Evolutionary conservation across 352 stramenopile genomes (phyloP).

Genomic region (Globisporangium carolinianum): DNA sequence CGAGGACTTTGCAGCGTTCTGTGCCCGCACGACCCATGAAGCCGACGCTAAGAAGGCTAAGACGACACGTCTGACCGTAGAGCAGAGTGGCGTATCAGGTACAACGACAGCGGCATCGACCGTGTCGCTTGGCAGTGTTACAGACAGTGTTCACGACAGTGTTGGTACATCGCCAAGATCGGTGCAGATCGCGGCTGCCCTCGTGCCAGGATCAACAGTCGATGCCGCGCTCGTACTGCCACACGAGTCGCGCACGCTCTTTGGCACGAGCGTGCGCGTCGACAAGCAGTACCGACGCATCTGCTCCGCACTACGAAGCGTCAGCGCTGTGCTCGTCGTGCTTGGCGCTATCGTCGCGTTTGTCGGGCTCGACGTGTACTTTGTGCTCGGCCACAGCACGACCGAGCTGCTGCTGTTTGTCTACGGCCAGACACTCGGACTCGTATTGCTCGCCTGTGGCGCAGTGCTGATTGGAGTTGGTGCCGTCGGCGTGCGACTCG

Average conservation of each 20-base stretch:
- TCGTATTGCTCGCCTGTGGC: conserved; percentile 22
- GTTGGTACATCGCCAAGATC: too few relatives aligned
- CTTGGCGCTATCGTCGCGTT: conserved; percentile 39
- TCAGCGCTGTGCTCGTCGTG: conserved; percentile 24
- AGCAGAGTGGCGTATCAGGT: conserved; percentile 5
- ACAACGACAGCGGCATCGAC: conserved; percentile 2
- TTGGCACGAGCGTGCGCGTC: conserved; percentile 25
- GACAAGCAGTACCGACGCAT: conserved; percentile 30
- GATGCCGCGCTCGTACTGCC: conserved; percentile 22
- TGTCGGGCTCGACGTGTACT: conserved; percentile 40
- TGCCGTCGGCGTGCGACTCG: conserved; percentile 18
- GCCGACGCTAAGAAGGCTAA: background rate
- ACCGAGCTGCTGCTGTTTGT: conserved; percentile 40
- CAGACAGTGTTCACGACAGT: background rate
- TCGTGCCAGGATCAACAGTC: background rate
- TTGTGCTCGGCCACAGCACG: conserved; percentile 49
- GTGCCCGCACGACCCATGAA: conserved; percentile 8
- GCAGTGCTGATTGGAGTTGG: conserved; percentile 18
- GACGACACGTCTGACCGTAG: background rate
- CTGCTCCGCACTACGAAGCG: conserved; percentile 22
- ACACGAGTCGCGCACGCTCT: conserved; percentile 37
- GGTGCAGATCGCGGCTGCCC: conserved; percentile 3
- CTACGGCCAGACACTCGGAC: conserved; percentile 30
- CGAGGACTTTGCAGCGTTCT: conserved; percentile 48
- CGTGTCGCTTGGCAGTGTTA: background rate